A percentile compares a stretch with the other conserved stretches of the same genome.
Conservation (phyloP, 306 rosid genomes). For the Geum urbanum region DNA sequence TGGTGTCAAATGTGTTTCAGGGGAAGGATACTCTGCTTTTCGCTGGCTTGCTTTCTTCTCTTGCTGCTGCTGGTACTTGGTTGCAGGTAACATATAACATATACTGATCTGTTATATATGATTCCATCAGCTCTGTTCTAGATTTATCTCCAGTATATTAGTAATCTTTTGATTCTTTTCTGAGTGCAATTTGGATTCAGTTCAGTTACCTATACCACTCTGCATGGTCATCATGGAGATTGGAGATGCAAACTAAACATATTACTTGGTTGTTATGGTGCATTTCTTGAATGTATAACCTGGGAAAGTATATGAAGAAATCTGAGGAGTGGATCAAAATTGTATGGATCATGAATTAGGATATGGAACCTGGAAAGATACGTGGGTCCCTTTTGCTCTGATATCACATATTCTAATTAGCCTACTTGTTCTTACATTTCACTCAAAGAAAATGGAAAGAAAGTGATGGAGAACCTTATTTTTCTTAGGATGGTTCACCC, state of each 20-base stretch:
- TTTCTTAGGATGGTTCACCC: not conserved
- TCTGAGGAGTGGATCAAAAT: not conserved
- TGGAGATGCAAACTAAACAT: not conserved
- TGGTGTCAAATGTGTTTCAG: slow-evolving; percentile 67
- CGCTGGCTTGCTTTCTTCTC: slow-evolving; percentile 85
- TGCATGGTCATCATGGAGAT: not conserved
- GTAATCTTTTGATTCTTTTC: not conserved
- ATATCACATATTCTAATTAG: not conserved
- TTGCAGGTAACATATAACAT: slow-evolving; percentile 56
- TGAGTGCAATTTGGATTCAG: not conserved
- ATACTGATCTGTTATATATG: not conserved
- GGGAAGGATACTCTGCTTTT: slow-evolving; percentile 70
- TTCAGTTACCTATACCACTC: not conserved
- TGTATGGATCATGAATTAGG: slow-evolving; percentile 7
- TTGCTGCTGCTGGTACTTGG: slow-evolving; percentile 99
- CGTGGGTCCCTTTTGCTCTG: not conserved
- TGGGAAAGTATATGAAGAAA: not conserved
- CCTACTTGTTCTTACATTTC: not conserved
- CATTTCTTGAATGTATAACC: not conserved
- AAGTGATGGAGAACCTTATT: not conserved
- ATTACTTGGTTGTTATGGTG: not conserved
- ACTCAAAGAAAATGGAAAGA: not conserved
- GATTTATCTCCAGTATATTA: not conserved
- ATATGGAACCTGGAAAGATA: not conserved
- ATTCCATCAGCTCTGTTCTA: not conserved